Base-by-base conservation (phyloP, 2,329 filamentous ascomycete species). In the Byssoonygena ceratinophila region DNA sequence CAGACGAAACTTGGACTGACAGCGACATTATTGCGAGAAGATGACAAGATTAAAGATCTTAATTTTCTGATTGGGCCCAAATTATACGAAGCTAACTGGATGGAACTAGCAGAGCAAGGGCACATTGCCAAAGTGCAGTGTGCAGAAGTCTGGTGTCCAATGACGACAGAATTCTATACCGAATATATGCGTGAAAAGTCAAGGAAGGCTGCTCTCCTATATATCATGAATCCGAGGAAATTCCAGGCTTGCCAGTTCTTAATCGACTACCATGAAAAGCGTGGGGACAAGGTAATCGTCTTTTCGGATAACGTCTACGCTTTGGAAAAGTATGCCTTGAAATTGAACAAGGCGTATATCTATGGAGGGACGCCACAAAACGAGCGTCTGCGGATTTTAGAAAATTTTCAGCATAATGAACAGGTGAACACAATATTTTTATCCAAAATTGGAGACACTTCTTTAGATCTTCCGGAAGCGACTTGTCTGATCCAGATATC, bases 41-140 rank as follows among this genome's bases (percentile, higher is more conserved):
- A 98, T 63, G 91, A 98, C 75, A 97, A 97, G 73, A 98, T 98
- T 65, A 87, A 87, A 23, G 90, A 97, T 74, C 71, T 98, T 43
- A 98, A 98, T 68, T 98, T 97, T 65, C 73, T 98, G 54, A 97
- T 98, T 62, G 92, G 92, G 0, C 92, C 92, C 0, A 98, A 98
- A 68, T 76, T 98, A 0, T 98, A 95, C 65, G 92, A 98, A 69
- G 92, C 92, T 25, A 98, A 98, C 67, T 98, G 92, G 92, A 95
- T 97, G 83, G 92, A 98, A 68, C 79, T 98, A 37, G 92, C 91
- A 1, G 87, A 96, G 63, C 89, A 96, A 69, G 92, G 92, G 0
- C 90, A 96, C 65, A 98, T 98, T 66, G 92, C 92, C 32, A 85
- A 88, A 60, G 92, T 98, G 1, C 92, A 98, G 68, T 98, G 92